phyloP scores from a whole-genome alignment of 2,329 filamentous ascomycete genomes.

The Aureobasidium namibiae region DNA sequence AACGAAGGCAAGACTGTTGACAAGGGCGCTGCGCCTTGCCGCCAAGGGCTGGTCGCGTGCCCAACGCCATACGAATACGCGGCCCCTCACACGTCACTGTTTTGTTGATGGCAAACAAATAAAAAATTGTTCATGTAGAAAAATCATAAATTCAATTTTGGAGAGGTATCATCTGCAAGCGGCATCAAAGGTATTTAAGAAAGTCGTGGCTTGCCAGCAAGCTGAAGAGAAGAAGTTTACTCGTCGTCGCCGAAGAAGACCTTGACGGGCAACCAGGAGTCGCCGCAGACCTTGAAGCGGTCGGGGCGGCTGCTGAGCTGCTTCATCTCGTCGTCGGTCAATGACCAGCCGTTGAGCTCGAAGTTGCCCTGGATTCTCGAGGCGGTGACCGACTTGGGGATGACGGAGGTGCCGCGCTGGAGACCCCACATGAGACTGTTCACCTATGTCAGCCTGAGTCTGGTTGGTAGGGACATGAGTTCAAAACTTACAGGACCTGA shows the following conservation, averaged over 20 bases:
- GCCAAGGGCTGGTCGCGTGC: constrained; percentile 10
- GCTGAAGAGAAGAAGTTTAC: constrained; percentile 37
- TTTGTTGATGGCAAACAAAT: neutral
- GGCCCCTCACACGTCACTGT: neutral
- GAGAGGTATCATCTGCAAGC: neutral
- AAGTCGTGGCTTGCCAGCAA: constrained; percentile 7
- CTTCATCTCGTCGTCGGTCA: constrained; percentile 64
- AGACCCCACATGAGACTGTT: constrained; percentile 63
- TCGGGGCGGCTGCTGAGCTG: constrained; percentile 60
- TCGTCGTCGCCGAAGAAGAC: constrained; percentile 81
- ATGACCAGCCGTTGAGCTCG: constrained; percentile 57
- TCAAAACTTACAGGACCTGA: constrained; percentile 51
- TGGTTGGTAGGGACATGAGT: neutral
- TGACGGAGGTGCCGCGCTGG: constrained; percentile 71
- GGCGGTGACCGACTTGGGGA: constrained; percentile 74
- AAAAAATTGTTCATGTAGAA: neutral
- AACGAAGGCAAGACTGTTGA: neutral
- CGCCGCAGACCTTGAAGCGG: constrained; percentile 75
- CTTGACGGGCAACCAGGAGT: constrained; percentile 64
- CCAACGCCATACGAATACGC: neutral
- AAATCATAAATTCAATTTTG: neutral
- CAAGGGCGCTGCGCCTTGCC: neutral
- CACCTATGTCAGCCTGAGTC: neutral
- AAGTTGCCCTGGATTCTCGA: constrained; percentile 69
- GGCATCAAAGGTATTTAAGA: neutral